Base-by-base conservation (phyloP, 2,329 filamentous ascomycete species). In the Fusarium sp. region DNA sequence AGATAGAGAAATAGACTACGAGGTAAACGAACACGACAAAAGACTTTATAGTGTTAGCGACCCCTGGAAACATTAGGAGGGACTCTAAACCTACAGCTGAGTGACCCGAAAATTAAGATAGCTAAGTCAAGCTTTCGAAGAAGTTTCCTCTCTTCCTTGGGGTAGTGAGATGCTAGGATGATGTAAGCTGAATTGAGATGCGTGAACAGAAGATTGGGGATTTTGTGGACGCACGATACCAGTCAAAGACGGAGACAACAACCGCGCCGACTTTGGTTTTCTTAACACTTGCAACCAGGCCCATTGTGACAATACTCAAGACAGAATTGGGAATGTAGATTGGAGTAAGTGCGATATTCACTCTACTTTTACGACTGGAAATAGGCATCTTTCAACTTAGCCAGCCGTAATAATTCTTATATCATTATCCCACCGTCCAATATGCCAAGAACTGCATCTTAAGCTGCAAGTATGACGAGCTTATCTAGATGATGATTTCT, bases 1-100 rank as follows among this genome's bases (percentile, higher is more conserved):
- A 6, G 5, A 18, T 4, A 26, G 9, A 44, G 6, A 12, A 4
- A 8, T 3, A 10, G 7, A 8, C 7, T 2, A 9, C 3, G 0
- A 3, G 4, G 2, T 12, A 0, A 12, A 20, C 54, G 12, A 3
- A 61, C 44, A 0, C 57, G 57, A n/a, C 57, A 61, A 23, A 61
- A 61, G 57, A 61, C 57, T 61, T 0, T 1, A 1, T 8, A 1
- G 5, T 28, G 5, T 59, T 23, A 59, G 33, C 4, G 9, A 6
- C 0, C 8, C 3, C 6, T 6, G 1, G 0, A 1, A 18, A 9
- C 0, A 23, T 23, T 2, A 0, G 4, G 5, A 8, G 4, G 6
- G 16, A 3, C 1, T 2, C 15, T 0, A 6, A 12, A 37, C 55
- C 37, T 0, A 44, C 55, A 61, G 1, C 57, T 61, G 0, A 60